These are phyloP conservation scores for Sporodiniella umbellata DNA, from an alignment of 371 early-diverging fungal species.

Conservation along the genomic window DNA sequence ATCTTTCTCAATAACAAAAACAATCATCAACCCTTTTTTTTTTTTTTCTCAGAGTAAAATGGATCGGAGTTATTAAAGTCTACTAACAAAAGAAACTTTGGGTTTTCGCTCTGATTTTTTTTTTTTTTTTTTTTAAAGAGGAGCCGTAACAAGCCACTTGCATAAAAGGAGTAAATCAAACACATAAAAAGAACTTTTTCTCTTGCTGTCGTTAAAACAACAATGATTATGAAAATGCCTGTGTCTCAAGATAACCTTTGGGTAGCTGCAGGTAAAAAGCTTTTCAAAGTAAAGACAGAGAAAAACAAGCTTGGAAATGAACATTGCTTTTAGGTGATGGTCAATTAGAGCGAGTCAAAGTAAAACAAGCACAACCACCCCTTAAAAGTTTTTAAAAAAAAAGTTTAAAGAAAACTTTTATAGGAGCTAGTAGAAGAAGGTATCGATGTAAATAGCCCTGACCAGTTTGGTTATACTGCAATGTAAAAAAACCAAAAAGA, in stretches of 20 bases:
- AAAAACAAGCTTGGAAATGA: too few species aligned
- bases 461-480: slow-evolving; percentile 70
- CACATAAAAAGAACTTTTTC: neutral
- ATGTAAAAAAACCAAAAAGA: too few species aligned
- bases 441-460: slow-evolving; percentile 55
- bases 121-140: too few species aligned
- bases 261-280: slow-evolving; percentile 43
- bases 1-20: too few species aligned
- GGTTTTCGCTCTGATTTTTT: too few species aligned
- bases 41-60: too few species aligned
- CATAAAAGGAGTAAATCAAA: neutral
- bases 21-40: too few species aligned
- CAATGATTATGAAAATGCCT: slow-evolving; percentile 14
- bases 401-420: too few species aligned
- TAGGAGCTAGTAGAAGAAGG: slow-evolving; percentile 48
- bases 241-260: slow-evolving; percentile 39
- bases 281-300: too few species aligned
- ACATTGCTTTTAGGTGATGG: too few species aligned
- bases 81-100: neutral
- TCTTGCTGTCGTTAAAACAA: neutral
- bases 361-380: slow-evolving; percentile 1
- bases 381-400: too few species aligned
- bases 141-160: slow-evolving; percentile 2
- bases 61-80: neutral
- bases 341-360: slow-evolving; percentile 42